phyloP scores from a whole-genome alignment of 805 yeast species.

The Brettanomyces nanus region DNA sequence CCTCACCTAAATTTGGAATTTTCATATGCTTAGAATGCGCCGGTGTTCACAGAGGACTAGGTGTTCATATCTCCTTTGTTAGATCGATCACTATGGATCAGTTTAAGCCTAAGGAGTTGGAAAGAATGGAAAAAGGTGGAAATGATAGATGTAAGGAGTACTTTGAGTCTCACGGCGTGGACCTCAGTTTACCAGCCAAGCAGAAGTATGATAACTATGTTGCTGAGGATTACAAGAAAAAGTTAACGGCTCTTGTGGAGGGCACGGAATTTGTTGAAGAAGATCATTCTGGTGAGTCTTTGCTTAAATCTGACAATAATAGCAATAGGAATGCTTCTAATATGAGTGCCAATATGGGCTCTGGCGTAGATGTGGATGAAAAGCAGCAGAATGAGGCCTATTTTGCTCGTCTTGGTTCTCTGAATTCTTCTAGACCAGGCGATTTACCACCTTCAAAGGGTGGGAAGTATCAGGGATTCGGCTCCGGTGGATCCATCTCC shows the following conservation, averaged over 20 bases:
- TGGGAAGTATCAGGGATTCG: conserved; percentile 88
- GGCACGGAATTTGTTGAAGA: conserved; percentile 63
- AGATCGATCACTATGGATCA: conserved; percentile 98
- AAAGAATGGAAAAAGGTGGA: conserved; percentile 92
- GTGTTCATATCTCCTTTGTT: conserved; percentile 95
- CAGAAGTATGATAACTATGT: conserved; percentile 79
- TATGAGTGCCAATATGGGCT: background rate
- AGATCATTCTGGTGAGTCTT: conserved; percentile 43
- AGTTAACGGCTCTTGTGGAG: conserved; percentile 65
- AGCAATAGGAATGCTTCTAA: background rate
- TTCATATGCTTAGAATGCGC: conserved; percentile 98
- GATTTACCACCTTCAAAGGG: conserved; percentile 89
- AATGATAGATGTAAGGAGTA: conserved; percentile 67
- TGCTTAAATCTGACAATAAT: conserved; percentile 25
- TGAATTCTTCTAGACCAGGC: conserved; percentile 66
- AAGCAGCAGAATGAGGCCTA: conserved; percentile 70
- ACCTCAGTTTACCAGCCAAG: conserved; percentile 52
- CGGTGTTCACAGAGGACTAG: conserved; percentile 90
- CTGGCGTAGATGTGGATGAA: conserved; percentile 2
- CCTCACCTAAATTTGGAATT: conserved; percentile 95
- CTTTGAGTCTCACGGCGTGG: conserved; percentile 66
- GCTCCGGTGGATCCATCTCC: conserved; percentile 50
- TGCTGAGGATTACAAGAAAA: conserved; percentile 90
- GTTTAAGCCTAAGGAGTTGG: conserved; percentile 86
- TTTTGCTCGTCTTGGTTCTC: conserved; percentile 70